Percentiles rank a stretch among this genome's conserved stretches.
Evolutionary conservation across 2,329 filamentous ascomycete species (phyloP).

Genomic region (Exophiala spinifera): DNA sequence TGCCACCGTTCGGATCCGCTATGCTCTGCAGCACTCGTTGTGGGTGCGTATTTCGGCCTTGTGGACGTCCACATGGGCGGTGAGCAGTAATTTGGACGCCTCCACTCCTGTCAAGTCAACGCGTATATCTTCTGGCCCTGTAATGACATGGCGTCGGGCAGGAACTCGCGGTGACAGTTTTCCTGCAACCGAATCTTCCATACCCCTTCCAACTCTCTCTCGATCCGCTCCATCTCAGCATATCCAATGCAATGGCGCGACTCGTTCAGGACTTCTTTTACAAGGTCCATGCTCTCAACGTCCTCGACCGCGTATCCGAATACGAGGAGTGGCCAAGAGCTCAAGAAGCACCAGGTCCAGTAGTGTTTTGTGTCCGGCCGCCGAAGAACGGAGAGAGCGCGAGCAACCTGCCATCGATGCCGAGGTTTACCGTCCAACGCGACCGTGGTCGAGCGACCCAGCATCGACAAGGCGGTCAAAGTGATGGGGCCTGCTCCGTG

Average conservation of each 20-base stretch:
- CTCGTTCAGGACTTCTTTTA: neutral
- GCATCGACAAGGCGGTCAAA: too few species aligned
- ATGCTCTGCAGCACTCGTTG: too few species aligned
- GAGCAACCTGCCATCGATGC: constrained; percentile 1
- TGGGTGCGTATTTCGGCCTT: too few species aligned
- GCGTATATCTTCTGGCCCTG: too few species aligned
- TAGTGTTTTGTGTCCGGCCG: neutral
- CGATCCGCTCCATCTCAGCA: neutral
- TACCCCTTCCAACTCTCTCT: neutral
- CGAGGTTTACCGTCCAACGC: too few species aligned
- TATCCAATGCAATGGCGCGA: neutral
- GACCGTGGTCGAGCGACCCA: neutral
- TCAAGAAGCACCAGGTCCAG: neutral
- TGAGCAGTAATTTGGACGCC: too few species aligned
- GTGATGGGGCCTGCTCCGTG: neutral
- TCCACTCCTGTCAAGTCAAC: too few species aligned
- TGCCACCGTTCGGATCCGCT: too few species aligned
- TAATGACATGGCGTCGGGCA: too few species aligned
- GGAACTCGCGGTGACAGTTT: too few species aligned
- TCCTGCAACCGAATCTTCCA: neutral
- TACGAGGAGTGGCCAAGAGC: neutral
- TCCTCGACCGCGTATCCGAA: constrained; percentile 1
- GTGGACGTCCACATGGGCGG: too few species aligned
- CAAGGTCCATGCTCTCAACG: neutral
- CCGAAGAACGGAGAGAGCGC: neutral